phyloP scores from a whole-genome alignment of 2,329 filamentous ascomycete species.

The Ascochyta clinopodiicola region DNA sequence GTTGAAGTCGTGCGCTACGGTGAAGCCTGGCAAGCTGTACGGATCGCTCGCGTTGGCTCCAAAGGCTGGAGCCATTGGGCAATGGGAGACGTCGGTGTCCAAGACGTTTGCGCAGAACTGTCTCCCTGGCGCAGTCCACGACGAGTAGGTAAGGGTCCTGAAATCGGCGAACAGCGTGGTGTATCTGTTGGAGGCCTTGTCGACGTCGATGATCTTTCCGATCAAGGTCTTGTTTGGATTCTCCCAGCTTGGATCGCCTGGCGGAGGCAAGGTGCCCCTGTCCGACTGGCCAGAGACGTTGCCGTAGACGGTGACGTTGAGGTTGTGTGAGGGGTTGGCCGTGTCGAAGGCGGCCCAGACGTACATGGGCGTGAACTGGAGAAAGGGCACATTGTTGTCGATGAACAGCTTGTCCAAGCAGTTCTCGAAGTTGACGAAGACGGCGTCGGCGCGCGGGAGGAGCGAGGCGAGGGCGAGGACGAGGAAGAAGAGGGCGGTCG shows the following conservation, averaged over 20 bases:
- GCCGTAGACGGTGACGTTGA: constrained; percentile 84
- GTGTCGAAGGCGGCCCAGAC: constrained; percentile 78
- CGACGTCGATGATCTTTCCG: constrained; percentile 79
- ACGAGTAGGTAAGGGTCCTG: constrained; percentile 78
- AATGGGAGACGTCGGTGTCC: constrained; percentile 58
- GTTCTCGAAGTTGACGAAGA: constrained; percentile 80
- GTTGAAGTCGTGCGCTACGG: constrained; percentile 73
- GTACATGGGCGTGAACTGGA: constrained; percentile 81
- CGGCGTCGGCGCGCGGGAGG: constrained; percentile 49
- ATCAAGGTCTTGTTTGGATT: constrained; percentile 63
- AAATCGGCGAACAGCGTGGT: constrained; percentile 77
- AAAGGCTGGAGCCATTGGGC: constrained; percentile 80
- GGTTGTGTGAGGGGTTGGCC: constrained; percentile 63
- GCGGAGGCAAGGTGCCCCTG: constrained; percentile 64
- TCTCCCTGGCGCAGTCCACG: constrained; percentile 60
- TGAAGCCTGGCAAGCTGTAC: constrained; percentile 71
- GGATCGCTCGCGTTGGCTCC: constrained; percentile 61
- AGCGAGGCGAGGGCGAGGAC: constrained; percentile 30
- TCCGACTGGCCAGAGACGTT: constrained; percentile 81
- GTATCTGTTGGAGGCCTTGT: constrained; percentile 63
- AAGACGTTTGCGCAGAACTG: constrained; percentile 70
- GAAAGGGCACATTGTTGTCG: constrained; percentile 64
- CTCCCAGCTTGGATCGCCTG: constrained; percentile 63
- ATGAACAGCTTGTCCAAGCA: constrained; percentile 68
- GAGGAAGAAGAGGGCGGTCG: constrained; percentile 35